Evolutionary conservation across 768 basidiomycete species (phyloP), one percentile per base, ranked within the genome.

Genomic region (Mrakia gelida): DNA sequence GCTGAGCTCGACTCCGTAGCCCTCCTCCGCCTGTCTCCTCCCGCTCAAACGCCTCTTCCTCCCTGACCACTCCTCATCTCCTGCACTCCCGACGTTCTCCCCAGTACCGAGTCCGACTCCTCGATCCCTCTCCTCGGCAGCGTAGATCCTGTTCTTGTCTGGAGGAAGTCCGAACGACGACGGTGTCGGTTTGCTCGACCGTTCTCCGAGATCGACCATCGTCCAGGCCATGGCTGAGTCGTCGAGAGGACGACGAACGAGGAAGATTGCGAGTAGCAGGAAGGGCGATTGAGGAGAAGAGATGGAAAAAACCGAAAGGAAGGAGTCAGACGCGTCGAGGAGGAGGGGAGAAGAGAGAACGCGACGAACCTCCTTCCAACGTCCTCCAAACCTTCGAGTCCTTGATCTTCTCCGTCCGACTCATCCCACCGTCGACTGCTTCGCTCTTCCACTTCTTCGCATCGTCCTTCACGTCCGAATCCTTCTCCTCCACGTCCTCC

Each of bases 361-460:
- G 59, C 10, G 59, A 59, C 59, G 59, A 59, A 59, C 59, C 59
- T 9, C 52, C 56, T 67, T 75, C 65, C 1, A 75, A 13, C 41
- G 65, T 63, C n/a, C 41, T n/a, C 74, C 74, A 75, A 11, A 63
- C n/a, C 52, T 38, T 68, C n/a, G 43, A 45, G 5, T 67, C 28
- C 62, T 75, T 75, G 32, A 30, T 28, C 38, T 49, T 62, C 41
- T 49, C 65, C 59, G 52, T 26, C 34, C 67, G 41, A 70, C 67
- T 45, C 38, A 70, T 41, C 9, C 67, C 67, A 18, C 59, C 28
- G 3, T 28, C 15, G 23, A 13, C 32, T n/a, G 45, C 45, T 43
- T 32, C 41, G 52, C 54, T 71, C 21, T 65, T 34, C 28, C 30
- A 28, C 28, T 52, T 32, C 28, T 68, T 49, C 23, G 30, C 41